A percentile compares a stretch with the other conserved stretches of the same genome.
phyloP scores from a whole-genome alignment of 768 basidiomycete genomes.

The Hypholoma fasciculare region DNA sequence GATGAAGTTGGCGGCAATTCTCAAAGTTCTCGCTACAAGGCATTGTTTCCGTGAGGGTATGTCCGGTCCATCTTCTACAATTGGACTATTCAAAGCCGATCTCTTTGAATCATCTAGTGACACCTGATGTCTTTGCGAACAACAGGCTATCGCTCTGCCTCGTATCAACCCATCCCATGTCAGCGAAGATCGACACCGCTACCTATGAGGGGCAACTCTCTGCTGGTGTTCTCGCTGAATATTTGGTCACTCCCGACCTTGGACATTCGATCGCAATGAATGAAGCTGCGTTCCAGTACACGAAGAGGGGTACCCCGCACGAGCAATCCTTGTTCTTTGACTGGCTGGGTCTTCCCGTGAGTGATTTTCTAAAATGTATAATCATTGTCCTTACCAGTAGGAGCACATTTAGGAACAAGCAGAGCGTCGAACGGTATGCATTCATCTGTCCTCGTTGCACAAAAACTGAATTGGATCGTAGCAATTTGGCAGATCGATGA shows the following conservation, averaged over 20 bases:
- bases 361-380: not conserved
- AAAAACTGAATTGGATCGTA: not conserved
- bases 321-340: conserved; percentile 1
- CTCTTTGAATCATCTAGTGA: conserved; percentile 20
- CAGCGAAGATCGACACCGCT: conserved; percentile 16
- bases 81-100: not conserved
- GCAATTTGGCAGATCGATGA: conserved; percentile 7
- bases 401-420: not conserved
- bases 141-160: conserved; percentile 37
- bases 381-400: not conserved
- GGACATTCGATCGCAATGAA: conserved; percentile 2
- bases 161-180: conserved; percentile 28
- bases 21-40: conserved; percentile 39
- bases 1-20: conserved; percentile 36
- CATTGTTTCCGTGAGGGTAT: conserved; percentile 30
- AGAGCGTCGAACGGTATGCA: conserved; percentile 5
- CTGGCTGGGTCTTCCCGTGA: conserved; percentile 1
- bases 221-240: not conserved
- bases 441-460: not conserved
- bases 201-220: conserved; percentile 7
- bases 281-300: conserved; percentile 6
- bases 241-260: not conserved
- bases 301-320: not conserved
- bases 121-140: conserved; percentile 37
- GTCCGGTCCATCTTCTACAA: conserved; percentile 7